Conservation (phyloP, 2,329 filamentous ascomycete species). For the Stemphylium beticola region DNA sequence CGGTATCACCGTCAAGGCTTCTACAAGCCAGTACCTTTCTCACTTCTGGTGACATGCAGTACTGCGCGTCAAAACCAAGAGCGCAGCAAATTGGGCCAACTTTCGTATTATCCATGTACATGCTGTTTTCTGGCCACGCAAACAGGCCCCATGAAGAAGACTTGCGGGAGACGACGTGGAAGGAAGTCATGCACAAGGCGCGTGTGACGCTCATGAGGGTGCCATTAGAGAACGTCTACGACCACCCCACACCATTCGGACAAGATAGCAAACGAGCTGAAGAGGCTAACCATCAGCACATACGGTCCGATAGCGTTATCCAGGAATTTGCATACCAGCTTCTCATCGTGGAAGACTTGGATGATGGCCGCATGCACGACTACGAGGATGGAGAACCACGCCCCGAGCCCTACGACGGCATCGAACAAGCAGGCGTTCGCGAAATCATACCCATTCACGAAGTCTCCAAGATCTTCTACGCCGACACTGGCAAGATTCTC, state of each 20-base stretch:
- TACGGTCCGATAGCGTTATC: constrained; percentile 53
- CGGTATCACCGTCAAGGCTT: constrained; percentile 87
- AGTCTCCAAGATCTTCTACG: constrained; percentile 91
- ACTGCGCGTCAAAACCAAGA: constrained; percentile 66
- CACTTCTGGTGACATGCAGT: constrained; percentile 84
- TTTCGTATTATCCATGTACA: constrained; percentile 88
- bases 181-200: constrained; percentile 95
- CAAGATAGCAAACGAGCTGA: constrained; percentile 17
- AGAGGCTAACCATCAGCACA: constrained; percentile 31
- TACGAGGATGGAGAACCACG: constrained; percentile 66
- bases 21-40: constrained; percentile 92
- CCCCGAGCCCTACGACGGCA: constrained; percentile 65
- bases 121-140: constrained; percentile 87
- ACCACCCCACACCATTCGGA: constrained; percentile 45
- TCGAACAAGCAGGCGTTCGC: constrained; percentile 67
- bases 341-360: constrained; percentile 80
- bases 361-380: constrained; percentile 72
- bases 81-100: constrained; percentile 84
- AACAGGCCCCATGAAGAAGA: constrained; percentile 62
- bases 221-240: constrained; percentile 63
- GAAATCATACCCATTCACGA: constrained; percentile 73
- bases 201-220: constrained; percentile 79
- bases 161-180: constrained; percentile 78
- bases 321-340: constrained; percentile 81
- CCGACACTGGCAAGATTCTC: constrained; percentile 85